Evolutionary conservation across 371 early-diverging fungal species (phyloP).

Genomic region (Fennellomyces sp.): DNA sequence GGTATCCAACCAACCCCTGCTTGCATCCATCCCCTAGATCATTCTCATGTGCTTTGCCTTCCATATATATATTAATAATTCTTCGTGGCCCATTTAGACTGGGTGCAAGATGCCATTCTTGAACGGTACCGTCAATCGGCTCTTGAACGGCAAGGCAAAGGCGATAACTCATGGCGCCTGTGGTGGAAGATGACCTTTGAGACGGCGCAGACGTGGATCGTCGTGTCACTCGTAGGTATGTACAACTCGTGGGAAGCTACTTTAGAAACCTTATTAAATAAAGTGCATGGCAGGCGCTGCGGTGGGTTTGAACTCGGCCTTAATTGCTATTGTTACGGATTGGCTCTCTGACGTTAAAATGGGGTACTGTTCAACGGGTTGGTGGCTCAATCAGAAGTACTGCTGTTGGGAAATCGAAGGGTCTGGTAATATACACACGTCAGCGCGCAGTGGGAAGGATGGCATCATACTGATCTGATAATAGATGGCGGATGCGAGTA

Average conservation of each 20-base stretch:
- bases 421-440: conserved; percentile 32
- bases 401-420: conserved; percentile 90
- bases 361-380: conserved; percentile 86
- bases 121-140: conserved; percentile 76
- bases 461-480: neutral
- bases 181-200: conserved; percentile 70
- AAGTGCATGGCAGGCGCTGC: conserved; percentile 60
- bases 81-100: conserved; percentile 69
- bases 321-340: conserved; percentile 86
- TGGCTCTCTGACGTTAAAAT: conserved; percentile 86
- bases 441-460: neutral
- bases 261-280: neutral
- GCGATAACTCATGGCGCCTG: conserved; percentile 61
- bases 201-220: conserved; percentile 86
- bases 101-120: conserved; percentile 86
- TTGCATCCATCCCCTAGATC: neutral
- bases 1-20: neutral
- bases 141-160: conserved; percentile 48
- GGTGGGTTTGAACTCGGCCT: conserved; percentile 82
- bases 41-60: too few species aligned
- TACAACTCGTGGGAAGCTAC: neutral
- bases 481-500: conserved; percentile 47
- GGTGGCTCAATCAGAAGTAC: conserved; percentile 95
- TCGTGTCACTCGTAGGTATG: conserved; percentile 77
- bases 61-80: too few species aligned